Evolutionary conservation across 257 asterid genomes (phyloP), one percentile per base, ranked within the genome.

Genomic region (Salvia miltiorrhiza): DNA sequence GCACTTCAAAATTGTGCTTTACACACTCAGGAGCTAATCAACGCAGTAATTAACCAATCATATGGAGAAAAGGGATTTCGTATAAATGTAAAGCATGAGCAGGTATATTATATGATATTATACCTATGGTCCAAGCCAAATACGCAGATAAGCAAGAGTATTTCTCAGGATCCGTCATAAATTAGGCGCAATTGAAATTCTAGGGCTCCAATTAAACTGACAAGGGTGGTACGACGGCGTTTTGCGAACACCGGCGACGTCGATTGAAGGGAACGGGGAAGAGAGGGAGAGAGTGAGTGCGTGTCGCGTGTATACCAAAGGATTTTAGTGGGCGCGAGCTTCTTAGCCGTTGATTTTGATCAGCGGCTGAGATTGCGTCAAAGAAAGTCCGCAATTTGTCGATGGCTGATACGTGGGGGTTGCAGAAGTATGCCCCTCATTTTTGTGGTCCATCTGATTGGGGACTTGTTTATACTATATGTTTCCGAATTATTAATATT

Each of bases 231-330:
- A 70, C 79, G 79, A 63, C 80, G 73, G 64, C 83, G 76, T 75
- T 69, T 49, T 0, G 40, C 20, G 49, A 43, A 65, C 65, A 64
- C 81, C 79, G 81, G 73, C 71, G 69, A 73, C 73, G 67, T 41
- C 56, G 69, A 65, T 43, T 71, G 67, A 45, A 65, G 73, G 68
- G 65, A 45, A 61, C 60, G 74, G 62, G 20, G 58, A 5, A 49
- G 79, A 57, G 57, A 65, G 47, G 24, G 30, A 58, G 55, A 33
- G 70, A 63, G 78, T 49, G 66, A 74, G 74, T 72, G 78, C 63
- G 82, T 72, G 80, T 67, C 73, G 63, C 75, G 75, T 66, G 78
- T 71, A 63, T 71, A 59, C 78, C 53, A 63, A 76, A 65, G 53
- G 71, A 73, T 67, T 80, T 52, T 44, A 63, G 73, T 64, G 77